Evolutionary conservation across 768 basidiomycete genomes (phyloP).

Genomic region (Boletus coccyginus): DNA sequence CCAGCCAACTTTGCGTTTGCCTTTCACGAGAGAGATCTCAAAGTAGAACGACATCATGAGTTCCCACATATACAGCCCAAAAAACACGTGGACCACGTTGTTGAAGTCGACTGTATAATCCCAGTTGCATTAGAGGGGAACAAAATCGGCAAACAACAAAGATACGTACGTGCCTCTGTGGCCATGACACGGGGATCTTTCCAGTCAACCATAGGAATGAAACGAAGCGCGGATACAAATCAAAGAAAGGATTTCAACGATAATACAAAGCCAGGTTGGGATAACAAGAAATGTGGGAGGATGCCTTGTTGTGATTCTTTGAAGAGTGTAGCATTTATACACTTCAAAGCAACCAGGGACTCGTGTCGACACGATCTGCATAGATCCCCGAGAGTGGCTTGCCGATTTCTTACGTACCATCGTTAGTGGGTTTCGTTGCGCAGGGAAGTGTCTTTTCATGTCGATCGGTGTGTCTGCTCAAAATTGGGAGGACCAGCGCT

Average conservation of each 20-base stretch:
- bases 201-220: conserved; percentile 26
- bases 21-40: conserved; percentile 61
- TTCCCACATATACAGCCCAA: conserved; percentile 70
- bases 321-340: conserved; percentile 16
- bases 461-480: neutral
- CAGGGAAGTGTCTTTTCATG: neutral
- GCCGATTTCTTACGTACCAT: conserved; percentile 19
- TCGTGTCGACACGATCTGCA: neutral
- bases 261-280: conserved; percentile 8
- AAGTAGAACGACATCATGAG: conserved; percentile 60
- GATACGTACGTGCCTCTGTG: conserved; percentile 23
- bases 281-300: conserved; percentile 2
- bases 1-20: conserved; percentile 62
- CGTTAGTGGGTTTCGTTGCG: neutral
- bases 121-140: conserved; percentile 1
- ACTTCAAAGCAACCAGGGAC: conserved; percentile 26
- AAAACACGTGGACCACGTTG: conserved; percentile 59
- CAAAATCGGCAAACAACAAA: neutral
- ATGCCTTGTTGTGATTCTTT: conserved; percentile 3
- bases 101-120: conserved; percentile 48
- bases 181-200: conserved; percentile 20
- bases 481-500: neutral
- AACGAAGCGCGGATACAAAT: conserved; percentile 12
- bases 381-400: conserved; percentile 8
- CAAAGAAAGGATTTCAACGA: conserved; percentile 4